These are phyloP conservation scores for Prinsepia uniflora DNA, from an alignment of 306 rosid genomes.

Conservation along the genomic window DNA sequence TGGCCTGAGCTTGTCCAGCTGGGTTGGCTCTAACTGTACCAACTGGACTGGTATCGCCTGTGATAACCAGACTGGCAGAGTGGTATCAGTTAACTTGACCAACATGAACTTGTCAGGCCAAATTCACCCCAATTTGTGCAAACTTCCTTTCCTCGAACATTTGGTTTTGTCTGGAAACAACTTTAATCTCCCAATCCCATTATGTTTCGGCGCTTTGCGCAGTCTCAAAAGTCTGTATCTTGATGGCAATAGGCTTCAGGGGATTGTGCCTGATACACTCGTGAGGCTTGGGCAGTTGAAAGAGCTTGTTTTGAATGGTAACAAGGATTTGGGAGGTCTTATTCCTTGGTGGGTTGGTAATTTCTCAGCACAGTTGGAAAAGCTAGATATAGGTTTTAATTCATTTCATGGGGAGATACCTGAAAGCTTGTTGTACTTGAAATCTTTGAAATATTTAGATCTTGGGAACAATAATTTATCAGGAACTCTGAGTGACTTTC, in stretches of 20 bases:
- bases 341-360: slow-evolving; percentile 83
- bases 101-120: slow-evolving; percentile 73
- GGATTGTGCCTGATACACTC: slow-evolving; percentile 63
- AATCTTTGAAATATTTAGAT: slow-evolving; percentile 66
- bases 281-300: slow-evolving; percentile 51
- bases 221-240: slow-evolving; percentile 56
- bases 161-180: slow-evolving; percentile 61
- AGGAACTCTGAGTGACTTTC: slow-evolving; percentile 65
- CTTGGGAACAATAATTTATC: slow-evolving; percentile 54
- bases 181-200: slow-evolving; percentile 57
- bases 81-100: slow-evolving; percentile 56
- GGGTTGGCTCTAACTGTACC: slow-evolving; percentile 77
- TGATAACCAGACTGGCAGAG: slow-evolving; percentile 64
- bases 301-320: slow-evolving; percentile 68
- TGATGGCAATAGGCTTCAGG: slow-evolving; percentile 60
- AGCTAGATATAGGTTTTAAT: slow-evolving; percentile 49
- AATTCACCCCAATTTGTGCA: slow-evolving; percentile 55
- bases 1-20: slow-evolving; percentile 54
- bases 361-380: slow-evolving; percentile 68
- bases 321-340: slow-evolving; percentile 62
- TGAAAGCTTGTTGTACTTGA: slow-evolving; percentile 54
- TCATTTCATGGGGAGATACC: slow-evolving; percentile 74
- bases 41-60: slow-evolving; percentile 78
- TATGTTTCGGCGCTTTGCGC: slow-evolving; percentile 57
- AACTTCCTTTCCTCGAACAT: slow-evolving; percentile 48